phyloP scores from a whole-genome alignment of 495 filamentous ascomycete genomes.

The Penicillium fimorum region DNA sequence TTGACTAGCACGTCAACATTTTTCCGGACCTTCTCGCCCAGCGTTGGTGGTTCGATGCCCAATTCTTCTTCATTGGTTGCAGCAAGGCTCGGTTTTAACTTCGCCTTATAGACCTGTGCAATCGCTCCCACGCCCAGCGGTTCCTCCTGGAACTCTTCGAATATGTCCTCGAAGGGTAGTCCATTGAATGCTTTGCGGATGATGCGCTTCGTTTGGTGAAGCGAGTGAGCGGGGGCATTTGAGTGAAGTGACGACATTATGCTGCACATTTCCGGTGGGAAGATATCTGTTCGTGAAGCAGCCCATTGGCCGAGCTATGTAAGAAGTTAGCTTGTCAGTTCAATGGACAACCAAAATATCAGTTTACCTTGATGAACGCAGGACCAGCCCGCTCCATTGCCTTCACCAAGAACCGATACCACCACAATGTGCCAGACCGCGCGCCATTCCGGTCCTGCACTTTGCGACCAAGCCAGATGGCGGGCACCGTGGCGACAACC shows the following conservation, averaged over 20 bases:
- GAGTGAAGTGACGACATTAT: slow-evolving; percentile 96
- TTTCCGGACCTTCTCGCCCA: slow-evolving; percentile 66
- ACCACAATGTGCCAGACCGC: slow-evolving; percentile 82
- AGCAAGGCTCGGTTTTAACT: slow-evolving; percentile 77
- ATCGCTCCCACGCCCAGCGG: slow-evolving; percentile 95
- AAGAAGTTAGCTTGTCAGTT: slow-evolving; percentile 11
- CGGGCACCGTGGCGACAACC: slow-evolving; percentile 74
- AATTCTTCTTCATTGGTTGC: slow-evolving; percentile 57
- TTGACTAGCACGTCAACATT: slow-evolving; percentile 87
- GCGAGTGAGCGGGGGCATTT: slow-evolving; percentile 85
- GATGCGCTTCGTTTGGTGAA: slow-evolving; percentile 74
- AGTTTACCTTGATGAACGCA: slow-evolving; percentile 90
- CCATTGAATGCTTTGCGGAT: slow-evolving; percentile 80
- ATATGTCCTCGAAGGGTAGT: slow-evolving; percentile 81
- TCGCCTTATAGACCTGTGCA: slow-evolving; percentile 97
- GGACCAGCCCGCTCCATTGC: slow-evolving; percentile 93
- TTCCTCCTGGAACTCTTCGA: slow-evolving; percentile 90
- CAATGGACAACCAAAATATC: neutral
- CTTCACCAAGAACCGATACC: slow-evolving; percentile 86
- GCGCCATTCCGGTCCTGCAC: slow-evolving; percentile 62
- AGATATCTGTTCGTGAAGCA: slow-evolving; percentile 94
- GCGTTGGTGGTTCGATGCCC: slow-evolving; percentile 46
- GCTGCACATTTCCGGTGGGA: slow-evolving; percentile 88
- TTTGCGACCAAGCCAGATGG: slow-evolving; percentile 71
- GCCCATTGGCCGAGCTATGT: slow-evolving; percentile 96